phyloP scores from a whole-genome alignment of 805 yeast species.

The Monosporozyma servazzii region DNA sequence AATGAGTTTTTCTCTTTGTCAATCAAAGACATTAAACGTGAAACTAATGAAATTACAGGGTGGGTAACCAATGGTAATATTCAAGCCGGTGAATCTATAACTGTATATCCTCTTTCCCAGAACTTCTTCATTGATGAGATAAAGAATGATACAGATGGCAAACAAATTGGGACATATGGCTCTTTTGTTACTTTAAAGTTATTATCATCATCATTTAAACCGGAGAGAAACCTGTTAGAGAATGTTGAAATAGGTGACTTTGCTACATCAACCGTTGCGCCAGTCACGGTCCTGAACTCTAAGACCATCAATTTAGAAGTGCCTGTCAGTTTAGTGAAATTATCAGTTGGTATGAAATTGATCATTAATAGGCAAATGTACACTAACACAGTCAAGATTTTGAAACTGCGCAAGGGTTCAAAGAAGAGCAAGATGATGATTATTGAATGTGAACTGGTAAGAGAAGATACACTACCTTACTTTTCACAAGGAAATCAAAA shows the following conservation, averaged over 20 bases:
- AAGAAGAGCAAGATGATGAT: neutral
- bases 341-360: neutral
- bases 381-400: neutral
- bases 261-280: neutral
- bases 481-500: slow-evolving; percentile 1
- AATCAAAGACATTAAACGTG: neutral
- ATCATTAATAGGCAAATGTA: neutral
- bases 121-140: slow-evolving; percentile 31
- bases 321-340: neutral
- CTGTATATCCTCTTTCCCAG: slow-evolving; percentile 42
- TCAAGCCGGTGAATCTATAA: slow-evolving; percentile 59
- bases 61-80: slow-evolving; percentile 40
- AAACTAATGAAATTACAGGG: slow-evolving; percentile 6
- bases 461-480: neutral
- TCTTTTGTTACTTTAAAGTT: slow-evolving; percentile 40
- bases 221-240: slow-evolving; percentile 3
- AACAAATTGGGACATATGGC: slow-evolving; percentile 38
- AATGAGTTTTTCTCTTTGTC: neutral
- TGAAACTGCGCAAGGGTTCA: neutral
- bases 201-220: slow-evolving; percentile 3
- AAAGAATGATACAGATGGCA: neutral
- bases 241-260: neutral
- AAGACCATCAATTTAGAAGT: neutral
- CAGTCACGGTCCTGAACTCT: neutral
- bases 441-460: neutral